phyloP scores from a whole-genome alignment of 2,329 filamentous ascomycete genomes.

The Fusarium nisikadoi region DNA sequence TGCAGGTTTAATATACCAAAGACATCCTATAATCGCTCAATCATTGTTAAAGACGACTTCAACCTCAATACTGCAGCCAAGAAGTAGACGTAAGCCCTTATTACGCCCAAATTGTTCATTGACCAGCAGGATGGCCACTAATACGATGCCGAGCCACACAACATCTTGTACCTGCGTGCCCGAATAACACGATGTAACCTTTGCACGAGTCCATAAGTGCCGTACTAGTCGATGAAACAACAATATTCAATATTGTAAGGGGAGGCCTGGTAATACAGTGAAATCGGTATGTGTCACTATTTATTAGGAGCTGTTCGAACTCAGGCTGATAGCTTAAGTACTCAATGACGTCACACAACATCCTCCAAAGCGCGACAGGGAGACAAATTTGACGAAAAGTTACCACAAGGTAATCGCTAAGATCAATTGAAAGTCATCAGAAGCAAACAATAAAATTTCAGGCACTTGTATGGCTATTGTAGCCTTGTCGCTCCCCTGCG shows the following conservation, averaged over 20 bases:
- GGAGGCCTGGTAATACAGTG: not conserved
- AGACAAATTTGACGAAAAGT: accelerated
- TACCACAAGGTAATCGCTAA: accelerated
- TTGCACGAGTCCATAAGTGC: not conserved
- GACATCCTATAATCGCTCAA: not conserved
- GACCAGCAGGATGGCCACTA: not conserved
- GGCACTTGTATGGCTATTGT: not conserved
- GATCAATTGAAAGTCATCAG: not conserved
- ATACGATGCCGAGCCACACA: not conserved
- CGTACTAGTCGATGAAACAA: accelerated
- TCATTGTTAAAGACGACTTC: not conserved
- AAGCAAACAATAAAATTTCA: not conserved
- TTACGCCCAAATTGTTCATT: not conserved
- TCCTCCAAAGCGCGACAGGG: accelerated
- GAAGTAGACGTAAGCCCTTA: not conserved
- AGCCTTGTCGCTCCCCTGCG: not conserved
- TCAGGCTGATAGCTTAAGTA: not conserved
- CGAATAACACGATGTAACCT: constrained; percentile 9
- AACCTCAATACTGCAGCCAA: not conserved
- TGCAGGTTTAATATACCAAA: not conserved
- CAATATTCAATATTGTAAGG: not conserved
- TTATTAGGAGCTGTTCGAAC: not conserved
- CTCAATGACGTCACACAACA: not conserved
- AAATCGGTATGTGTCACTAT: not conserved
- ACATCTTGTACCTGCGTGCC: constrained; percentile 16